These are phyloP conservation scores for Neonothopanus nambi DNA, from an alignment of 1,284 basidiomycete species.

Conservation along the genomic window DNA sequence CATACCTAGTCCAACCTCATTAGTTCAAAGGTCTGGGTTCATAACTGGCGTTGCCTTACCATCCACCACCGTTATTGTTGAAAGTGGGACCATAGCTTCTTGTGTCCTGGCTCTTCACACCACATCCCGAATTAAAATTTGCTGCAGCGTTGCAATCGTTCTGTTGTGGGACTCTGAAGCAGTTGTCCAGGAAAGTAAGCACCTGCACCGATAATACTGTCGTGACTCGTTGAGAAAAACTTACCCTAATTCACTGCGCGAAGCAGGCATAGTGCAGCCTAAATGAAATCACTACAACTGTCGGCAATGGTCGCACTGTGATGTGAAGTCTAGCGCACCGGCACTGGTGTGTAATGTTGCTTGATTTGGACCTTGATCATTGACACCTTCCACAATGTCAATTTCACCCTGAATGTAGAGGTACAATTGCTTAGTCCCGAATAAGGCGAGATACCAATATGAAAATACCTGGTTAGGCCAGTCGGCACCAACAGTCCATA, in stretches of 20 bases:
- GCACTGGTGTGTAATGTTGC: conserved; percentile 64
- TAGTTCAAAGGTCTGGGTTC: neutral
- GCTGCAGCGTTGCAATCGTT: conserved; percentile 58
- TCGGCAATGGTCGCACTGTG: conserved; percentile 5
- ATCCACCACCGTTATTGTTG: conserved; percentile 64
- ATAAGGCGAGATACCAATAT: neutral
- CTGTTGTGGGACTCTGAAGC: conserved; percentile 33
- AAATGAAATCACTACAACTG: neutral
- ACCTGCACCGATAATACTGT: neutral
- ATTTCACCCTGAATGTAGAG: conserved; percentile 57
- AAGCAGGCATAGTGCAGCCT: conserved; percentile 63
- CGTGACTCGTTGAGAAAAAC: conserved; percentile 21
- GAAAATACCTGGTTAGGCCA: conserved; percentile 49
- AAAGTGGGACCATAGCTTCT: conserved; percentile 62
- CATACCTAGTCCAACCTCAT: conserved; percentile 38
- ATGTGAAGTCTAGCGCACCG: conserved; percentile 30
- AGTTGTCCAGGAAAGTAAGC: conserved; percentile 1
- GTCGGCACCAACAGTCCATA: conserved; percentile 45
- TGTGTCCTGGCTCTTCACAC: conserved; percentile 46
- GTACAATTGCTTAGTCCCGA: no score
- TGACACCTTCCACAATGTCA: conserved; percentile 72
- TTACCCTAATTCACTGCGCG: conserved; percentile 51
- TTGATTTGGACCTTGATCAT: conserved; percentile 54
- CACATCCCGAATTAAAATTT: conserved; percentile 64
- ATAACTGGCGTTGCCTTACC: conserved; percentile 30